Base-by-base conservation (phyloP, 1,284 basidiomycete genomes). In the Hortiboletus rubellus region DNA sequence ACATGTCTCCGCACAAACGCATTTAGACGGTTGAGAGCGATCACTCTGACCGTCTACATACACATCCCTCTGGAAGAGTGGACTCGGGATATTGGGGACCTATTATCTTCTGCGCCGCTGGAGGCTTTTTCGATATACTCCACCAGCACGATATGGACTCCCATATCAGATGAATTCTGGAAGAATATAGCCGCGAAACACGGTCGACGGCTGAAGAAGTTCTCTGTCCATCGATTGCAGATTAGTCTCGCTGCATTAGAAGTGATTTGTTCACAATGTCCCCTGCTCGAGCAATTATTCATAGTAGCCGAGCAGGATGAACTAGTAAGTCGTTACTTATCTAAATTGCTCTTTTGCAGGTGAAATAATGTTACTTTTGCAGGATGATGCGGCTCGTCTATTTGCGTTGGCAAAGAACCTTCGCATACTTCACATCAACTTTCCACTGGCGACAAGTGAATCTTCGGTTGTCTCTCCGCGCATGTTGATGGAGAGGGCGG, bases 211-310 rank as follows among this genome's bases (percentile, higher is more conserved):
- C 73, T 91, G 2, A 74, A 67, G n/a, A 75, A 79, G 10, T 81
- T 91, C 60, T 86, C 85, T 11, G 77, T 89, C 3, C 82, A 89
- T 63, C 77, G 86, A 27, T 82, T 87, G 76, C 72, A 77, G 5
- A 77, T 89, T 53, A 75, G 75, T 61, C 64, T 83, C 22, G 68
- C 68, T 17, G 75, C 78, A 1, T 74, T 91, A 36, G 69, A 72
- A n/a, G 73, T 78, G 22, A 79, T 91, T 17, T 89, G 87, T 63
- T 60, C 62, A 8, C 68, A 74, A 18, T 89, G 87, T 59, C 57
- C 69, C 0, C 68, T 66, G 9, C 76, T 91, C 7, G 79, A 86
- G 60, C 78, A 87, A 60, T 67, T 90, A 7, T 89, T 87, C 65
- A 69, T 89, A 10, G 81, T 83, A 0, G 68, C 82, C 17, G 76